Evolutionary conservation across 2,329 filamentous ascomycete species (phyloP).

Genomic region (Cladosporium sp.): DNA sequence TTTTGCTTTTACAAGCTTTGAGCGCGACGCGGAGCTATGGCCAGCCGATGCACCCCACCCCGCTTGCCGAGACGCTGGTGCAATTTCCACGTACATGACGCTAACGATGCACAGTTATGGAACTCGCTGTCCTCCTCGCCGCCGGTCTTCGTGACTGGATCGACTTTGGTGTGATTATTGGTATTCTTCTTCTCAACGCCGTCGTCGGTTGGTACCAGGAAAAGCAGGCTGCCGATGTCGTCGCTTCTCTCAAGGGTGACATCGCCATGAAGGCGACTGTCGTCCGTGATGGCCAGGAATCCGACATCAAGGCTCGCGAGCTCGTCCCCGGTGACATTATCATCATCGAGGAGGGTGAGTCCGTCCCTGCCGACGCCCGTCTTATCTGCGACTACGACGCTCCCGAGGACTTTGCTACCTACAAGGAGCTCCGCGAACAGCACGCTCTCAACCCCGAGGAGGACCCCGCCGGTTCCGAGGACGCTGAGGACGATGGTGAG

Average conservation of each 20-base stretch:
- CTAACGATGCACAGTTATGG: constrained; percentile 60
- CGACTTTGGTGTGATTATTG: constrained; percentile 75
- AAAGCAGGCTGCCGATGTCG: constrained; percentile 77
- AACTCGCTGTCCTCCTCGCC: constrained; percentile 71
- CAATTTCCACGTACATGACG: constrained; percentile 27
- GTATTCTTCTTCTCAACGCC: constrained; percentile 73
- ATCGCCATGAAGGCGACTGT: constrained; percentile 73
- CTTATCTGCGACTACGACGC: constrained; percentile 72
- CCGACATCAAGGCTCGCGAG: constrained; percentile 71
- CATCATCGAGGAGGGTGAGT: constrained; percentile 70
- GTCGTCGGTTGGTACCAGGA: constrained; percentile 79
- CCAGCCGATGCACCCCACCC: constrained; percentile 14
- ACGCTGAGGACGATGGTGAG: constrained; percentile 58
- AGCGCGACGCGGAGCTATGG: constrained; percentile 28
- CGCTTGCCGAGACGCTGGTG: constrained; percentile 22
- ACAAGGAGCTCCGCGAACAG: constrained; percentile 62
- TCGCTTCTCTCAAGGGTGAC: constrained; percentile 72
- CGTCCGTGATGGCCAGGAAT: constrained; percentile 66
- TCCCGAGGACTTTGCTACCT: constrained; percentile 66
- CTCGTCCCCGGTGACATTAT: constrained; percentile 76
- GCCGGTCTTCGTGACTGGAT: constrained; percentile 75
- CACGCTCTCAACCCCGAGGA: constrained; percentile 55
- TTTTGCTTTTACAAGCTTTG: constrained; percentile 25
- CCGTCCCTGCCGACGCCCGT: constrained; percentile 68
- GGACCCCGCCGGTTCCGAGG: constrained; percentile 61